Percentiles rank a stretch among this genome's conserved stretches.
Evolutionary conservation across 257 asterid species (phyloP).

Genomic region (Rubia yunnanensis): DNA sequence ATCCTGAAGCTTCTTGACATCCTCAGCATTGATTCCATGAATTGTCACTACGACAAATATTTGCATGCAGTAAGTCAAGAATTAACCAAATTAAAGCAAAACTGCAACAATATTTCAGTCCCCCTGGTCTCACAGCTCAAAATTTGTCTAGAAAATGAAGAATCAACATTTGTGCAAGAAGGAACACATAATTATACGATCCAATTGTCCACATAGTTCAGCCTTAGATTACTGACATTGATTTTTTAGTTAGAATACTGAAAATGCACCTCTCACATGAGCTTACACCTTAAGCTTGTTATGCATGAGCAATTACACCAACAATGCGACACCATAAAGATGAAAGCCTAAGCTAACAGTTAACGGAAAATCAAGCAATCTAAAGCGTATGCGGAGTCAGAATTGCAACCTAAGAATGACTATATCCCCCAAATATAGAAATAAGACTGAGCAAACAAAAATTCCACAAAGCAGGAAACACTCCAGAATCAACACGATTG

Average conservation of each 20-base stretch:
- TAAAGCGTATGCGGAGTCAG: neutral
- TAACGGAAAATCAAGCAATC: neutral
- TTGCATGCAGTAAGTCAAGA: neutral
- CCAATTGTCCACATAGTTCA: neutral
- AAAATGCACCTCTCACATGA: neutral
- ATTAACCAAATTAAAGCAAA: neutral
- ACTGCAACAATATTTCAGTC: neutral
- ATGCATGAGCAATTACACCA: neutral
- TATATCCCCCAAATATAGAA: too few species aligned
- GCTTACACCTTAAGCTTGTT: too few species aligned
- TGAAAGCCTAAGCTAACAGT: neutral
- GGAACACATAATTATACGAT: neutral
- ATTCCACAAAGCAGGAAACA: neutral
- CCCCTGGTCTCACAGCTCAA: neutral
- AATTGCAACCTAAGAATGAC: neutral
- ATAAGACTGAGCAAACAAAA: neutral
- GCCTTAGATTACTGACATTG: neutral
- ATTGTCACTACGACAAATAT: constrained; percentile 51
- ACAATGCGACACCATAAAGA: neutral
- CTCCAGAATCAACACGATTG: neutral
- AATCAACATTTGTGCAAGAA: neutral
- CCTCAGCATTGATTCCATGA: constrained; percentile 98
- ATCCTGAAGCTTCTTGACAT: constrained; percentile 96
- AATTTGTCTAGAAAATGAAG: neutral
- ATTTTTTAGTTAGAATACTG: neutral